These are phyloP conservation scores for Pyricularia grisea DNA, from an alignment of 2,329 filamentous ascomycete genomes.

Conservation along the genomic window DNA sequence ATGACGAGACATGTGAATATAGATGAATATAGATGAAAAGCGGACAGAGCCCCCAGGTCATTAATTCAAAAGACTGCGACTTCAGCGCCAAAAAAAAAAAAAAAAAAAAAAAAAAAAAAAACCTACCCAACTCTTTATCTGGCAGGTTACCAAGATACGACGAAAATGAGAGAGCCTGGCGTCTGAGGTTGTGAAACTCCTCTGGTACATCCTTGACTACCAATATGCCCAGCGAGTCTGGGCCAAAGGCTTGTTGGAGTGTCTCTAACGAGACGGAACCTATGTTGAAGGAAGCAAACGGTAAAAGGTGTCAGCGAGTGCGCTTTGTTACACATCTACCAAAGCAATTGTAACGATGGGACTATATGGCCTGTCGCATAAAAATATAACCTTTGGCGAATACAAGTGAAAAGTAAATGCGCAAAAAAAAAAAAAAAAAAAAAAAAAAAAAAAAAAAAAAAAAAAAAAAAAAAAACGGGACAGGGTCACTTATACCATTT, in stretches of 20 bases:
- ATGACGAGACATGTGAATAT: neutral
- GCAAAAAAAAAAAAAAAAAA: neutral
- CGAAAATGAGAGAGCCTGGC: slow-evolving; percentile 70
- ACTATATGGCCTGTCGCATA: neutral
- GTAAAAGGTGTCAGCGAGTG: neutral
- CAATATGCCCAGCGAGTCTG: slow-evolving; percentile 82
- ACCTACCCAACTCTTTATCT: slow-evolving; percentile 57
- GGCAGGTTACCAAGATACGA: slow-evolving; percentile 83
- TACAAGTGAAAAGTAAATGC: too few species aligned
- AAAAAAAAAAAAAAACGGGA: too few species aligned
- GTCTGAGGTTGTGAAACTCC: slow-evolving; percentile 62
- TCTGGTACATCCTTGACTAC: slow-evolving; percentile 78
- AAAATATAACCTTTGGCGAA: neutral
- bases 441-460: neutral
- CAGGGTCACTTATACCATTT: slow-evolving; percentile 29
- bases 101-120: too few species aligned
- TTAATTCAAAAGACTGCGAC: neutral
- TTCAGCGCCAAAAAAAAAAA: too few species aligned
- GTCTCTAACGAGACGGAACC: slow-evolving; percentile 59
- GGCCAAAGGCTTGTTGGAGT: slow-evolving; percentile 76
- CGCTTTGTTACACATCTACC: neutral
- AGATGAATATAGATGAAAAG: too few species aligned
- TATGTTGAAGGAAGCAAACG: slow-evolving; percentile 20
- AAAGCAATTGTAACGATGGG: neutral
- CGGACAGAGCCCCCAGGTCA: too few species aligned